Evolutionary conservation across 2,329 filamentous ascomycete species (phyloP), one percentile per base, ranked within the genome.

Genomic region (Aureobasidium sp.): DNA sequence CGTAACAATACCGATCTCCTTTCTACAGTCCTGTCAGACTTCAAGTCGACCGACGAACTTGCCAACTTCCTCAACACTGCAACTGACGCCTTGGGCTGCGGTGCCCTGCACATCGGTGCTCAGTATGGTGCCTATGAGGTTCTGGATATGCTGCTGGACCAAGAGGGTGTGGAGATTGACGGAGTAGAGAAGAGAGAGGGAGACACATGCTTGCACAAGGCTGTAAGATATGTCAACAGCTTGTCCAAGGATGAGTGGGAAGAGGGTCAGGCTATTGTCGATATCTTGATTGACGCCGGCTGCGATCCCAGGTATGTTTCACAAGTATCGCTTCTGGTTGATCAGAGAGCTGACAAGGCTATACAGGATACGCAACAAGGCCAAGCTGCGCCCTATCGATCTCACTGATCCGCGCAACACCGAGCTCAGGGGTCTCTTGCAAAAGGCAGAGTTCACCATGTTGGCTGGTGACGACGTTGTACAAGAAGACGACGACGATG

Each of bases 1-100:
- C 85, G 91, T 71, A 93, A 97, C 82, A 97, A 97, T 77, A 86
- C 86, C 67, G 87, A 93, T 59, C 85, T 97, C 64, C 85, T 97
- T 61, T 77, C 83, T 68, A 87, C 94, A 69, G 82, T 92, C 62
- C 81, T 97, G 67, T 76, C 82, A 45, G 77, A 78, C 66, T 78
- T 84, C 70, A 73, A 73, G 65, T 73, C 77, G 59, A 72, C 78
- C 8, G 81, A 84, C 63, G 81, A 89, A 69, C 85, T 90, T 64
- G 86, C 91, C 37, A 74, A 83, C 55, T 85, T 96, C 67, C 85
- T 99, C 73, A 99, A 99, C 79, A 82, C 84, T 51, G 90, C 92
- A 55, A 89, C 85, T 49, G 91, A 94, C 69, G 85, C 91, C 10
- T 81, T 97, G 77, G 94, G 94, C 57, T 92, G 93, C 76, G 85